Evolutionary conservation across 768 basidiomycete species (phyloP).

Genomic region (Plicaturopsis crispa): DNA sequence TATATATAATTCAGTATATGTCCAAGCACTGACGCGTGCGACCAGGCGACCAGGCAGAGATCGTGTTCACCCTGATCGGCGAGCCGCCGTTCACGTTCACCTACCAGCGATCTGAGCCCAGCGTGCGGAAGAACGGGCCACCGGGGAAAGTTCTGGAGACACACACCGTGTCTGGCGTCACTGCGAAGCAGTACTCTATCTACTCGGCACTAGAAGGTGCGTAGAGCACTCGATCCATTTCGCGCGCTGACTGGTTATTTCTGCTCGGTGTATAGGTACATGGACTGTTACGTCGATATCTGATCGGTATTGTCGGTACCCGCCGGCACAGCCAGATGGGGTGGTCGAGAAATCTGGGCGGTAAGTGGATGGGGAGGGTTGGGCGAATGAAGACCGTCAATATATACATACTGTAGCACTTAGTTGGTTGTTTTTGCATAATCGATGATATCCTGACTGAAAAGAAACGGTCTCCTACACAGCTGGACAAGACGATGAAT

Average conservation of each 20-base stretch:
- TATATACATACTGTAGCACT: too few relatives aligned
- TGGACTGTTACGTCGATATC: conserved; percentile 92
- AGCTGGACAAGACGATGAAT: too few relatives aligned
- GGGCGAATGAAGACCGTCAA: too few relatives aligned
- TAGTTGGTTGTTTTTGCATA: too few relatives aligned
- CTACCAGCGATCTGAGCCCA: conserved; percentile 77
- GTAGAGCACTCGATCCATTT: conserved; percentile 11
- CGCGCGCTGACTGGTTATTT: conserved; percentile 1
- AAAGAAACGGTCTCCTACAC: too few relatives aligned
- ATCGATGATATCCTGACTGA: too few relatives aligned
- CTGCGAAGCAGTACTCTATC: conserved; percentile 75
- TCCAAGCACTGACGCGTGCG: too few relatives aligned
- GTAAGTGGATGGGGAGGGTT: too few relatives aligned
- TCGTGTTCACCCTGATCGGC: conserved; percentile 82
- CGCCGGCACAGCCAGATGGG: conserved; percentile 54
- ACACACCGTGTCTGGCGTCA: conserved; percentile 80
- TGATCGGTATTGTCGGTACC: conserved; percentile 87
- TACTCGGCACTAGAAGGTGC: conserved; percentile 87
- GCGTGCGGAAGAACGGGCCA: conserved; percentile 58
- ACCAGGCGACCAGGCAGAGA: conserved; percentile 89
- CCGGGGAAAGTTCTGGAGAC: conserved; percentile 82
- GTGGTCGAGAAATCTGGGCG: conserved; percentile 25
- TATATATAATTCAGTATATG: too few relatives aligned
- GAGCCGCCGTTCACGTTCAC: conserved; percentile 96
- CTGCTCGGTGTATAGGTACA: conserved; percentile 44